Evolutionary conservation across 1,284 basidiomycete species (phyloP).

Genomic region (Apiotrichum domesticum): DNA sequence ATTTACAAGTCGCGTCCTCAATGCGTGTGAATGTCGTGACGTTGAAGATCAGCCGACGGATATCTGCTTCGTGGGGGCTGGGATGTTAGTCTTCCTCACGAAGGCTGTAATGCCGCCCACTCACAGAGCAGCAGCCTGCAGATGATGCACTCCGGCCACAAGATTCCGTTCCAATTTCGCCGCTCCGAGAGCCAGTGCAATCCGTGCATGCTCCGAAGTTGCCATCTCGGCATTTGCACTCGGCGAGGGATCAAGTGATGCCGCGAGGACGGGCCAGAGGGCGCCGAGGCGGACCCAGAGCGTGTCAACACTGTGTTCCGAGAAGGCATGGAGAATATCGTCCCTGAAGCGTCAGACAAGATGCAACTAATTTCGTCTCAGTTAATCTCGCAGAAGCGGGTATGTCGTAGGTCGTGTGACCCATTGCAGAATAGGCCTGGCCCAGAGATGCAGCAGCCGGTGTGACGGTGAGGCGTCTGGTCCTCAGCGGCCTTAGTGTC

Average conservation of each 20-base stretch:
- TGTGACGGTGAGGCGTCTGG: too few species aligned
- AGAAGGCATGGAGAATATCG: slow-evolving; percentile 14
- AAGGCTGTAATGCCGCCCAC: too few species aligned
- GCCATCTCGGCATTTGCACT: not conserved
- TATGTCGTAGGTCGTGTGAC: not conserved
- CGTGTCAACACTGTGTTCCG: slow-evolving; percentile 9
- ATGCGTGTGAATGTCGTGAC: slow-evolving; percentile 39
- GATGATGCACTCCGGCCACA: slow-evolving; percentile 28
- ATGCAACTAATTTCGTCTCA: not conserved
- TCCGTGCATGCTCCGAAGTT: slow-evolving; percentile 18
- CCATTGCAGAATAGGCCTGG: not conserved
- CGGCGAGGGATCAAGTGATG: slow-evolving; percentile 3
- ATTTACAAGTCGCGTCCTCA: slow-evolving; percentile 34
- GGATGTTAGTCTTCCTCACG: slow-evolving; percentile 1
- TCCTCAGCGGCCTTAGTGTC: not conserved
- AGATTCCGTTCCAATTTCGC: slow-evolving; percentile 41
- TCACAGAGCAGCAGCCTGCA: slow-evolving; percentile 28
- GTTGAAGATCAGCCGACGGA: slow-evolving; percentile 34
- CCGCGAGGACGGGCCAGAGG: slow-evolving; percentile 9
- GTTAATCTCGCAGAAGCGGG: not conserved
- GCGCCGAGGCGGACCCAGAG: slow-evolving; percentile 1
- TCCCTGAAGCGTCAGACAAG: slow-evolving; percentile 13
- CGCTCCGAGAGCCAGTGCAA: slow-evolving; percentile 23
- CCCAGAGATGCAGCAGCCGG: too few species aligned
- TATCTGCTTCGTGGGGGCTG: slow-evolving; percentile 22